Conservation (phyloP, 2,329 filamentous ascomycete species). For the Cercospora zeae-maydis region DNA sequence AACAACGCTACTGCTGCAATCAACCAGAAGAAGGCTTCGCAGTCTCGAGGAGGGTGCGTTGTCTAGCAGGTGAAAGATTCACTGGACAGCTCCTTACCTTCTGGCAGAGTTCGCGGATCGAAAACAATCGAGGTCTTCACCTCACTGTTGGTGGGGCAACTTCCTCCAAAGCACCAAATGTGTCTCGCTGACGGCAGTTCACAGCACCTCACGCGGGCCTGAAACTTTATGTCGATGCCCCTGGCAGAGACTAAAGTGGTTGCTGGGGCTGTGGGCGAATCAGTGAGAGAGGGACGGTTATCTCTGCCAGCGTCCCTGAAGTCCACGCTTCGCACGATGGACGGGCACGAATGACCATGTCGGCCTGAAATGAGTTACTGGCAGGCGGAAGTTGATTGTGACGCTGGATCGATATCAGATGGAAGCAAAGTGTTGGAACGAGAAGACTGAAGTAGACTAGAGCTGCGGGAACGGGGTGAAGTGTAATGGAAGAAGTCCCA, state of each 20-base stretch:
- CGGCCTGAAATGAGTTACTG: not conserved
- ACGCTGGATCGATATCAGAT: not conserved
- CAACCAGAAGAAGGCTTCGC: not conserved
- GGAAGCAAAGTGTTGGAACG: no score
- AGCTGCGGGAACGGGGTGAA: not conserved
- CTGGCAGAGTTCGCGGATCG: not conserved
- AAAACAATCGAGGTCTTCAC: not conserved
- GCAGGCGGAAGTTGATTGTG: not conserved
- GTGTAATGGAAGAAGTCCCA: no score
- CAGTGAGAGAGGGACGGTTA: not conserved
- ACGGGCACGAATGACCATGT: not conserved
- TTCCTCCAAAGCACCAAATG: not conserved
- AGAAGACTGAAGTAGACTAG: no score
- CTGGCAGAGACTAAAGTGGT: not conserved
- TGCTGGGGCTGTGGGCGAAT: not conserved
- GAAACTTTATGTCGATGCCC: not conserved
- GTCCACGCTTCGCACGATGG: not conserved
- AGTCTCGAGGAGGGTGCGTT: not conserved
- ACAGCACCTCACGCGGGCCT: not conserved
- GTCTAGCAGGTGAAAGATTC: not conserved
- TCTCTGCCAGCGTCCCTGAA: not conserved
- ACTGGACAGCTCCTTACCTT: not conserved
- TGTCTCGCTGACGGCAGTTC: not conserved
- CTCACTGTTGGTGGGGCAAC: not conserved
- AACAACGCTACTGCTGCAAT: not conserved